Conservation (phyloP, 176 grass and related monocot genomes). For the Saccharum officinarum region DNA sequence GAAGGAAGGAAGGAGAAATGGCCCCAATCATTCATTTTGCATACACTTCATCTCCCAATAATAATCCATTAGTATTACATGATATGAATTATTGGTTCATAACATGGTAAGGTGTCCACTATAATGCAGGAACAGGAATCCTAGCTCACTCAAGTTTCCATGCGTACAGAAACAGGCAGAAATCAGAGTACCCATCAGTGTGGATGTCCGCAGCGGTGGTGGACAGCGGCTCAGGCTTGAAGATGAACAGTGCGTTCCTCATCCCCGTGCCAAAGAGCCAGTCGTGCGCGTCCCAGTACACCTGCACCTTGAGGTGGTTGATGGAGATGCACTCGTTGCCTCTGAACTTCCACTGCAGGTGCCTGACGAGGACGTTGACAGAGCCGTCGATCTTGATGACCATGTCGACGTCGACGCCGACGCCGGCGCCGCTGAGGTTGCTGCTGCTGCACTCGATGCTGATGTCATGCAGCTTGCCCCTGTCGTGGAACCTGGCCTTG, state of each 20-base stretch:
- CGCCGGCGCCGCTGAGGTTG: constrained; percentile 34
- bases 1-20: constrained; percentile 2
- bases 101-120: constrained; percentile 31
- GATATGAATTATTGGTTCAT: constrained; percentile 36
- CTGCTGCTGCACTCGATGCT: constrained; percentile 72
- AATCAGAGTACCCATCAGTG: constrained; percentile 45
- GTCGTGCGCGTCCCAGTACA: constrained; percentile 91
- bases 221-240: constrained; percentile 56
- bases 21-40: constrained; percentile 19
- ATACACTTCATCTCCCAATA: constrained; percentile 10
- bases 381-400: constrained; percentile 75
- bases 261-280: constrained; percentile 82
- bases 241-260: constrained; percentile 91
- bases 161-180: constrained; percentile 85
- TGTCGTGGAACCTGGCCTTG: constrained; percentile 62
- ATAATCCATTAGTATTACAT: constrained; percentile 35
- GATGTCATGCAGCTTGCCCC: constrained; percentile 78
- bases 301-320: constrained; percentile 68
- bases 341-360: constrained; percentile 97
- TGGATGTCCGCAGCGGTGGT: neutral
- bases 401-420: constrained; percentile 64
- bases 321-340: constrained; percentile 80
- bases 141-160: constrained; percentile 80
- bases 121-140: constrained; percentile 17
- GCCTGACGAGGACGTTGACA: constrained; percentile 57